A percentile compares a stretch with the other conserved stretches of the same genome.
Conservation (phyloP, 345 rosid genomes). For the Boechera retrofracta region DNA sequence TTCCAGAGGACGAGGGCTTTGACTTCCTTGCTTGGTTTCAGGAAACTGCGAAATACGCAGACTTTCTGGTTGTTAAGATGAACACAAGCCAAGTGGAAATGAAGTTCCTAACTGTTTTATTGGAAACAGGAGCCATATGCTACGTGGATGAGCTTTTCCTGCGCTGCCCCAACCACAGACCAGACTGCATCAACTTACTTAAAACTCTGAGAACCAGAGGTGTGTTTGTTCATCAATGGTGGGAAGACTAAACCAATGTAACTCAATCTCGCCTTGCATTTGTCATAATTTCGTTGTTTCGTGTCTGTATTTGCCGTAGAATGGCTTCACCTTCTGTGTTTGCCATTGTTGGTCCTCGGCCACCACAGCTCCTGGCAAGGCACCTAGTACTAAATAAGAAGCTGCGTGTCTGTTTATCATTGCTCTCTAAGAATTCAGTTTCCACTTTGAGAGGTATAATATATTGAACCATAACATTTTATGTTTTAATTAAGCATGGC, state of each 20-base stretch:
- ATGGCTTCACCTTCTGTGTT: slow-evolving; percentile 38
- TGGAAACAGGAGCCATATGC: slow-evolving; percentile 67
- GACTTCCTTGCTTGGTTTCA: slow-evolving; percentile 77
- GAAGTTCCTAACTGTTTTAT: slow-evolving; percentile 56
- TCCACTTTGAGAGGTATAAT: slow-evolving; percentile 41
- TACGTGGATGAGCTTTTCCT: slow-evolving; percentile 74
- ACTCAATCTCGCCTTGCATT: slow-evolving; percentile 43
- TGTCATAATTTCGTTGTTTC: background rate
- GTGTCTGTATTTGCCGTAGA: background rate
- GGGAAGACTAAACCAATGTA: slow-evolving; percentile 52
- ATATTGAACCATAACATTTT: slow-evolving; percentile 51
- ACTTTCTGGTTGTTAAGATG: slow-evolving; percentile 77
- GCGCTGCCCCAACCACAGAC: slow-evolving; percentile 48
- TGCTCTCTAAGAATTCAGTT: slow-evolving; percentile 55
- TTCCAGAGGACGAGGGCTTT: slow-evolving; percentile 56
- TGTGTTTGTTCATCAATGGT: slow-evolving; percentile 86
- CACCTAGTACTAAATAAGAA: slow-evolving; percentile 56
- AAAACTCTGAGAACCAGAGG: slow-evolving; percentile 65
- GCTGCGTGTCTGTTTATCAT: slow-evolving; percentile 34
- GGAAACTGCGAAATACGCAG: slow-evolving; percentile 64
- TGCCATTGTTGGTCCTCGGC: slow-evolving; percentile 39
- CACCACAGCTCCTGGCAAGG: slow-evolving; percentile 48
- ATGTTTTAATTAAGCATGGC: slow-evolving; percentile 14
- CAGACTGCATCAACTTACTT: slow-evolving; percentile 57
- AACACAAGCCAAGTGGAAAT: slow-evolving; percentile 59